Percentiles rank a stretch among this genome's conserved stretches.
phyloP scores from a whole-genome alignment of 176 grass and related monocot species.

The Otatea glauca region DNA sequence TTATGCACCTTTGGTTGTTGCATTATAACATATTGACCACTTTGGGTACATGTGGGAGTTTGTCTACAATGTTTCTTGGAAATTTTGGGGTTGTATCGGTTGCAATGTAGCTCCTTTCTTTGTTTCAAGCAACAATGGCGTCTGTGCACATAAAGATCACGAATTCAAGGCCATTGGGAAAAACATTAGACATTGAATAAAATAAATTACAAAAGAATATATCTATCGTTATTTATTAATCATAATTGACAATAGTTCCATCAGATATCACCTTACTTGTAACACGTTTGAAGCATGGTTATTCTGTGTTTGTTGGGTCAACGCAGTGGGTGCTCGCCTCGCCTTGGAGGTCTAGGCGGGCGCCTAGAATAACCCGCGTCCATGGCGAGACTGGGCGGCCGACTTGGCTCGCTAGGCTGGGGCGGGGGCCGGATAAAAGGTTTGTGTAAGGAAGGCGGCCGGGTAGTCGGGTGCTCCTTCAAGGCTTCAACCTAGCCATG shows the following conservation, averaged over 20 bases:
- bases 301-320: no score
- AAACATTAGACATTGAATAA: neutral
- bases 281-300: neutral
- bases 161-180: neutral
- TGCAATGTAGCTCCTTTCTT: neutral
- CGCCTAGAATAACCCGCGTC: no score
- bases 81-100: neutral
- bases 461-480: no score
- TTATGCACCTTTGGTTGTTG: neutral
- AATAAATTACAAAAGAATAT: conserved; percentile 1
- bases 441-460: no score
- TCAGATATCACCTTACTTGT: neutral
- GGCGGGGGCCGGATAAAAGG: no score
- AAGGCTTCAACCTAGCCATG: no score
- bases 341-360: no score
- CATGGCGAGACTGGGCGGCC: no score
- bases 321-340: no score
- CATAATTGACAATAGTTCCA: neutral
- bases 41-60: neutral
- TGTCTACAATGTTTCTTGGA: neutral
- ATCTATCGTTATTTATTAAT: neutral
- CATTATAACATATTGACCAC: neutral
- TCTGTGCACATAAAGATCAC: neutral
- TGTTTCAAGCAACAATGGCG: neutral
- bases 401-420: no score